Evolutionary conservation across 2,329 filamentous ascomycete genomes (phyloP), one percentile per base, ranked within the genome.

Genomic region (Pseudogymnoascus sp.): DNA sequence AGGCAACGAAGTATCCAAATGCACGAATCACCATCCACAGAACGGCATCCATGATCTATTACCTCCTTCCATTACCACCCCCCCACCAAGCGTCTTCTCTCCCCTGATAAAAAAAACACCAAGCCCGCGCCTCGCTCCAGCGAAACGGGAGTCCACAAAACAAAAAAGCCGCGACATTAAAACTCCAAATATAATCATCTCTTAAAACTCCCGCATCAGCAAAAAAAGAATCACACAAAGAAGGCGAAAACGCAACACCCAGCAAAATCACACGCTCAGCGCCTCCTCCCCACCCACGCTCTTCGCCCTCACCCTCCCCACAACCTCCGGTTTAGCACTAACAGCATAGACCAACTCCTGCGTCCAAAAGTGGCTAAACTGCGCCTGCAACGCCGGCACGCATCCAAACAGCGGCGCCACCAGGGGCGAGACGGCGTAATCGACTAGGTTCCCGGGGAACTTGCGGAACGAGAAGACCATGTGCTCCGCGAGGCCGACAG

Each of bases 311-410:
- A 50, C 24, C 24, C 43, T 50, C 14, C 43, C 43, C 14, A 50
- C 24, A 28, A 50, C 43, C 14, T 50, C 43, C 14, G 69, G 85
- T 82, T 90, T 91, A 74, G 86, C 85, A 77, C 86, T 89, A 70
- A 91, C 88, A 0, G 85, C 83, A 74, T 91, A 91, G 10, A 88
- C 85, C 67, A 91, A 72, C 63, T 88, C 80, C 35, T 87, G 77
- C 0, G 85, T 89, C 82, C 86, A 90, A 70, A 90, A 84, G 72
- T 91, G 88, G 70, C 81, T 84, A 62, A 90, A 74, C 66, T 88
- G 83, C 2, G 88, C 88, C 66, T 90, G 86, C 4, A 86, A 79
- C 46, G 85, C 84, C 0, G 88, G 88, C 16, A 90, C 82, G 0
- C 86, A 82, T 16, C 88, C 88, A 68, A 86, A 90, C 2, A 90